phyloP scores from a whole-genome alignment of 257 asterid genomes.

The Perilla frutescens region DNA sequence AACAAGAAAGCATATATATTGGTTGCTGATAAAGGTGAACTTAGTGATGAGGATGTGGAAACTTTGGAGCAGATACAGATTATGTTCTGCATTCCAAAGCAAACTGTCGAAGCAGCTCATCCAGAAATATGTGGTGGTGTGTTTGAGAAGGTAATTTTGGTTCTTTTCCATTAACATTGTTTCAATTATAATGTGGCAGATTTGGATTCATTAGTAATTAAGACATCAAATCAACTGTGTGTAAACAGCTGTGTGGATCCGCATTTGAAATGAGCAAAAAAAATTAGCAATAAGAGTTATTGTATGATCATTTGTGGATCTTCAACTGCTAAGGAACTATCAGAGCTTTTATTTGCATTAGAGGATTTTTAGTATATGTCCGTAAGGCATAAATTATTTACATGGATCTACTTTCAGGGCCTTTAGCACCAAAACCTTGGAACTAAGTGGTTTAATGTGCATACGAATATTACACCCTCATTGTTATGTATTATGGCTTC shows the following conservation, averaged over 20 bases:
- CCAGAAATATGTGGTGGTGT: conserved; percentile 91
- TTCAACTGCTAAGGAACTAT: conserved; percentile 2
- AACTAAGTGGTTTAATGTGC: too few species aligned
- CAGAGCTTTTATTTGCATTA: not conserved
- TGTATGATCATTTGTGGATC: too few species aligned
- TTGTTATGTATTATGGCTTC: too few species aligned
- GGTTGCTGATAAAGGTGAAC: conserved; percentile 79
- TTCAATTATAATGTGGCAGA: not conserved
- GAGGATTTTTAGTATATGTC: not conserved
- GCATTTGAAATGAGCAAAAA: too few species aligned
- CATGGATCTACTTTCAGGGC: not conserved
- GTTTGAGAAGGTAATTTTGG: conserved; percentile 82
- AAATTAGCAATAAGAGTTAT: too few species aligned
- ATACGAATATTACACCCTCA: too few species aligned
- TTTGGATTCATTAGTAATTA: too few species aligned
- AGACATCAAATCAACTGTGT: too few species aligned
- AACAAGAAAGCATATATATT: too few species aligned
- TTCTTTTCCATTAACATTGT: not conserved
- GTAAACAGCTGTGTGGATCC: too few species aligned
- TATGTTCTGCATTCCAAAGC: conserved; percentile 87
- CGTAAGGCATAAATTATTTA: not conserved
- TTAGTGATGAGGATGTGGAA: conserved; percentile 81
- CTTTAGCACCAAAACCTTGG: too few species aligned
- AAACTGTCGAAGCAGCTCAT: conserved; percentile 93
- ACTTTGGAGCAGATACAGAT: conserved; percentile 84